A percentile compares a stretch with the other conserved stretches of the same genome.
These are phyloP conservation scores for Russula sp. DNA, from an alignment of 768 basidiomycete genomes.

Conservation along the genomic window DNA sequence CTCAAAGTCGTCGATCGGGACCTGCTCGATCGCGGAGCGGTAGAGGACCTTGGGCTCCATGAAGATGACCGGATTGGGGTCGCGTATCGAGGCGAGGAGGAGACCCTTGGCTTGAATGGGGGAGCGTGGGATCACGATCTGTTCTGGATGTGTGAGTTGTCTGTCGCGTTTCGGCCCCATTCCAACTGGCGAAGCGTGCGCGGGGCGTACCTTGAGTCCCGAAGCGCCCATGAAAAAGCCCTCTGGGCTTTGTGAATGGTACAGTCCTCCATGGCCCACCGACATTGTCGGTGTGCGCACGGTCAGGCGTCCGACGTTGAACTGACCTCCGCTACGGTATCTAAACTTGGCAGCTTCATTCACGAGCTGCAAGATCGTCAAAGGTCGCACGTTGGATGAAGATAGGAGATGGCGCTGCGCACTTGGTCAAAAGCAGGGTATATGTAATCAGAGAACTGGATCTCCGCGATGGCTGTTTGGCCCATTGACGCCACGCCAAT, in stretches of 20 bases:
- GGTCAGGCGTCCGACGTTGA: constrained; percentile 75
- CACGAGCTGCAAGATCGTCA: constrained; percentile 50
- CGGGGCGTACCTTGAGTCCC: constrained; percentile 63
- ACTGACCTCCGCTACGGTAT: constrained; percentile 82
- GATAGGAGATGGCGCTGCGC: constrained; percentile 9
- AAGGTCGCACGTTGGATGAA: not conserved
- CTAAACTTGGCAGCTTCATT: constrained; percentile 93
- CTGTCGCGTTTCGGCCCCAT: too few relatives aligned
- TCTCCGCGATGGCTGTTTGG: constrained; percentile 90
- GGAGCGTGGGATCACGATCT: constrained; percentile 86
- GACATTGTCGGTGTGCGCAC: constrained; percentile 85
- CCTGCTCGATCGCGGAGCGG: constrained; percentile 89
- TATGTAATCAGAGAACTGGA: constrained; percentile 88
- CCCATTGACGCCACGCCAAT: constrained; percentile 91
- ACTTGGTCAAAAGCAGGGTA: constrained; percentile 94
- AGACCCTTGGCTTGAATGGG: constrained; percentile 96
- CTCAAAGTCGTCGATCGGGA: constrained; percentile 79
- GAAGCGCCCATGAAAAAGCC: constrained; percentile 90
- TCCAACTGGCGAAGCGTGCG: not conserved
- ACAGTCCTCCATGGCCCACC: constrained; percentile 86
- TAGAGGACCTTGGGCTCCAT: constrained; percentile 95
- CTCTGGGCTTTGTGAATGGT: constrained; percentile 94
- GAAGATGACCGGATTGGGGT: constrained; percentile 90
- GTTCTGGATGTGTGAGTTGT: too few relatives aligned
- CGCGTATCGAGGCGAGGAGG: constrained; percentile 76